Evolutionary conservation across 495 filamentous ascomycete genomes (phyloP).

Genomic region (Immersiella caudata): DNA sequence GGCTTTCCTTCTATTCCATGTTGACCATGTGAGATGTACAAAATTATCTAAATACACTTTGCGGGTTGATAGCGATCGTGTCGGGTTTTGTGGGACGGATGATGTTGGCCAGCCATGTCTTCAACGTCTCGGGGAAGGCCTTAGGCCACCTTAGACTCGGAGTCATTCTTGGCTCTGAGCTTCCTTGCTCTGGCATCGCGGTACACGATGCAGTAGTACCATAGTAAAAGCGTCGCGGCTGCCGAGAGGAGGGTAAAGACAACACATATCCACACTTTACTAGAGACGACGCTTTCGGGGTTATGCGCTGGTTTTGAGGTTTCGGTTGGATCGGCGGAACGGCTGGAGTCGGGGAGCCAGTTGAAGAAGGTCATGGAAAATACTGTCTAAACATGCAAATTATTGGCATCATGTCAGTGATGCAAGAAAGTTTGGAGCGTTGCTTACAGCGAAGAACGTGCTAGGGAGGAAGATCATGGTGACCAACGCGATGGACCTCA

Average conservation of each 20-base stretch:
- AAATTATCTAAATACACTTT: too few species aligned
- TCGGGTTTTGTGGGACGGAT: too few species aligned
- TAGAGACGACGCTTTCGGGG: not conserved
- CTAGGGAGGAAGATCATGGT: conserved; percentile 22
- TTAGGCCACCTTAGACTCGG: too few species aligned
- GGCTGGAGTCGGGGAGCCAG: not conserved
- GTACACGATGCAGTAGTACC: not conserved
- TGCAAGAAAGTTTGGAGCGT: not conserved
- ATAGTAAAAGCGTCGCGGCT: not conserved
- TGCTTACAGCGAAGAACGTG: conserved; percentile 20
- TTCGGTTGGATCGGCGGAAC: not conserved
- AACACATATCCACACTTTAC: not conserved
- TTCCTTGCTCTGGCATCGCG: not conserved
- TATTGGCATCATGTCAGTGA: not conserved
- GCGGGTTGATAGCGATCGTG: too few species aligned
- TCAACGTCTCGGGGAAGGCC: too few species aligned
- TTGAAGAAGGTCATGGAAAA: conserved; percentile 5
- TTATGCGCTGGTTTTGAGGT: not conserved
- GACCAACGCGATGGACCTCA: conserved; percentile 20
- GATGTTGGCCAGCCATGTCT: too few species aligned
- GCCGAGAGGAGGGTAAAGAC: not conserved
- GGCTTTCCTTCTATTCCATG: too few species aligned
- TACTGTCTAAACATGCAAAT: not conserved
- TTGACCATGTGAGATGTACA: too few species aligned
- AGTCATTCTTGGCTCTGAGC: too few species aligned